These are phyloP conservation scores for Circinella minor DNA, from an alignment of 371 early-diverging fungal species.

Conservation along the genomic window DNA sequence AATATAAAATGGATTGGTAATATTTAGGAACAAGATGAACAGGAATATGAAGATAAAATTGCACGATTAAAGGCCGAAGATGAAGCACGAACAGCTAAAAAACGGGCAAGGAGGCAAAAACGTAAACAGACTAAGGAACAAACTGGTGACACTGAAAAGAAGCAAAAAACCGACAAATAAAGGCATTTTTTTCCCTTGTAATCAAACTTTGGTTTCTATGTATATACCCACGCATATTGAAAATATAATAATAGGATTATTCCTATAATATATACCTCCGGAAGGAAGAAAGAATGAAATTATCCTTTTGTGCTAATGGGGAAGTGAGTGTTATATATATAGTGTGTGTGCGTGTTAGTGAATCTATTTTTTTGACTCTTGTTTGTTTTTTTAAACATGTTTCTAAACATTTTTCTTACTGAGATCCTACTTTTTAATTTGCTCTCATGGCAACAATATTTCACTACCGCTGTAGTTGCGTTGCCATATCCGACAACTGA, in stretches of 20 bases:
- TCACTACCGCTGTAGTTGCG: not conserved
- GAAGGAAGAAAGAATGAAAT: not conserved
- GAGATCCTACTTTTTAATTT: not conserved
- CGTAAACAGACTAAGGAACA: constrained; percentile 47
- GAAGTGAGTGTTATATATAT: not conserved
- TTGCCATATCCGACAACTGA: not conserved
- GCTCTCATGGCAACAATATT: not conserved
- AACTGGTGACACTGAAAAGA: constrained; percentile 18
- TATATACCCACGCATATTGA: constrained; percentile 2
- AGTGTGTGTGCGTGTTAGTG: not conserved
- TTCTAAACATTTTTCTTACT: not conserved
- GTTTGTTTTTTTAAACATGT: no score
- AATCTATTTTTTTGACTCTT: no score
- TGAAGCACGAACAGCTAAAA: constrained; percentile 86
- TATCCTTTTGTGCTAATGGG: not conserved
- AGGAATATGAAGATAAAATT: constrained; percentile 64
- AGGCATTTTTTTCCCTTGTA: not conserved
- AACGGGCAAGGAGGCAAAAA: constrained; percentile 82
- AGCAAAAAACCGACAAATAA: constrained; percentile 24
- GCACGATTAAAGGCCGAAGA: constrained; percentile 63
- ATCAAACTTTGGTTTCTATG: not conserved
- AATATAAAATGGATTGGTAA: not conserved
- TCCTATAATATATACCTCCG: not conserved
- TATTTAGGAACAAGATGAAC: constrained; percentile 45
- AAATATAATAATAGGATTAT: no score